Evolutionary conservation across 1,139 yeast species (phyloP).

Genomic region (Debaryomyces singareniensis): DNA sequence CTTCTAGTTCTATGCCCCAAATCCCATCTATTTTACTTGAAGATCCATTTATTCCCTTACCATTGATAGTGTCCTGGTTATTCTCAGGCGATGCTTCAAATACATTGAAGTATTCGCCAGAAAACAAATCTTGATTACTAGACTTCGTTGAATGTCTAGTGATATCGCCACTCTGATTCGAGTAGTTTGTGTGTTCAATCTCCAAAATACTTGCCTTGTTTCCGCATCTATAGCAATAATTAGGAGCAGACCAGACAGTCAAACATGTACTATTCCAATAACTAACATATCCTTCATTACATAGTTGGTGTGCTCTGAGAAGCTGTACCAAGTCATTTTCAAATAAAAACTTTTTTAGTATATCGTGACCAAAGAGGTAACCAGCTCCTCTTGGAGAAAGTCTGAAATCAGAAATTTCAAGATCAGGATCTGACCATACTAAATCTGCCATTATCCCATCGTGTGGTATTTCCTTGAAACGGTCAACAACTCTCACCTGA

Average conservation of each 20-base stretch:
- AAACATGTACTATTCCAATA: constrained; percentile 86
- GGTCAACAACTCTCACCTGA: constrained; percentile 81
- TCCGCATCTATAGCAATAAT: constrained; percentile 95
- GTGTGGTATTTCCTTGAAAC: constrained; percentile 93
- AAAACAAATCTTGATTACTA: constrained; percentile 16
- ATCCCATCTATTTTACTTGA: background rate
- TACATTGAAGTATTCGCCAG: constrained; percentile 71
- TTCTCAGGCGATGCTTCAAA: constrained; percentile 97
- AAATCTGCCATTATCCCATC: constrained; percentile 99
- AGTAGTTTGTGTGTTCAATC: constrained; percentile 37
- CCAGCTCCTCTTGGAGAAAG: constrained; percentile 97
- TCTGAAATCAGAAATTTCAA: constrained; percentile 74
- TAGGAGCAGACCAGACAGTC: constrained; percentile 98
- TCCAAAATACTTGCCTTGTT: constrained; percentile 93
- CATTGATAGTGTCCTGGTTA: constrained; percentile 38
- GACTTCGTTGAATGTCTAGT: constrained; percentile 3
- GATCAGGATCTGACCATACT: constrained; percentile 98
- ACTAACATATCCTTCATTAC: constrained; percentile 92
- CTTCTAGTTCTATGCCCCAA: no score
- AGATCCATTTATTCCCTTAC: constrained; percentile 35
- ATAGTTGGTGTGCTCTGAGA: constrained; percentile 90
- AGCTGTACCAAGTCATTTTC: constrained; percentile 77
- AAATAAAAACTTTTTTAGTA: constrained; percentile 78
- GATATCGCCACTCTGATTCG: constrained; percentile 9
- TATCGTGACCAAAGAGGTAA: constrained; percentile 88